Percentiles rank a stretch among this genome's conserved stretches.
Evolutionary conservation across 2,329 filamentous ascomycete species (phyloP).

Genomic region (Thielaviopsis musarum): DNA sequence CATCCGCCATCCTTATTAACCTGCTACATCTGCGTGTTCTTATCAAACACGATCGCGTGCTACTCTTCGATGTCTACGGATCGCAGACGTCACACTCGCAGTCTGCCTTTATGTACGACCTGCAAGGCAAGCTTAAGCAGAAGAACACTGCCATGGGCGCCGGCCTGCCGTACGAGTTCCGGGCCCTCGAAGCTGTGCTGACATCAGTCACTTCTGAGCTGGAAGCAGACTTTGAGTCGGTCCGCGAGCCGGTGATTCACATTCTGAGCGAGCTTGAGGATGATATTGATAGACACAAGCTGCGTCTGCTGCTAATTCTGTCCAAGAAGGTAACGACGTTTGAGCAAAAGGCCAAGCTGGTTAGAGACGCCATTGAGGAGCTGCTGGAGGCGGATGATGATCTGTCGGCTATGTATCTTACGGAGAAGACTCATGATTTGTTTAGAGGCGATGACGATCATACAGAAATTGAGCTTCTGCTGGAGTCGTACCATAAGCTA

Average conservation of each 20-base stretch:
- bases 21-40: constrained; percentile 89
- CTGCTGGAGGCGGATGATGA: constrained; percentile 93
- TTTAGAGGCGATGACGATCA: constrained; percentile 68
- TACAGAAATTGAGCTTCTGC: constrained; percentile 88
- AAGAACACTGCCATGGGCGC: constrained; percentile 28
- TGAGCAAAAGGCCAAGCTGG: constrained; percentile 88
- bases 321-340: constrained; percentile 94
- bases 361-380: constrained; percentile 89
- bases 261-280: constrained; percentile 85
- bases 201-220: constrained; percentile 85
- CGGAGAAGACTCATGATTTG: constrained; percentile 65
- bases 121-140: constrained; percentile 82
- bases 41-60: constrained; percentile 84
- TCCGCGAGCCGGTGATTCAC: constrained; percentile 78
- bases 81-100: constrained; percentile 90
- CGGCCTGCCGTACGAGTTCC: constrained; percentile 86
- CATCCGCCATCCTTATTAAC: constrained; percentile 85
- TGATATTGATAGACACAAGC: constrained; percentile 88
- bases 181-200: constrained; percentile 84
- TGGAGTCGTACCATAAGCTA: constrained; percentile 95
- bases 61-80: constrained; percentile 92
- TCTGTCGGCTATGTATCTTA: constrained; percentile 84
- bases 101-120: constrained; percentile 92
- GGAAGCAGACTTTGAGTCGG: constrained; percentile 86
- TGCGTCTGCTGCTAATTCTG: constrained; percentile 77